A percentile compares a stretch with the other conserved stretches of the same genome.
phyloP scores from a whole-genome alignment of 1,284 basidiomycete species.

The Rhodotorula sp. region DNA sequence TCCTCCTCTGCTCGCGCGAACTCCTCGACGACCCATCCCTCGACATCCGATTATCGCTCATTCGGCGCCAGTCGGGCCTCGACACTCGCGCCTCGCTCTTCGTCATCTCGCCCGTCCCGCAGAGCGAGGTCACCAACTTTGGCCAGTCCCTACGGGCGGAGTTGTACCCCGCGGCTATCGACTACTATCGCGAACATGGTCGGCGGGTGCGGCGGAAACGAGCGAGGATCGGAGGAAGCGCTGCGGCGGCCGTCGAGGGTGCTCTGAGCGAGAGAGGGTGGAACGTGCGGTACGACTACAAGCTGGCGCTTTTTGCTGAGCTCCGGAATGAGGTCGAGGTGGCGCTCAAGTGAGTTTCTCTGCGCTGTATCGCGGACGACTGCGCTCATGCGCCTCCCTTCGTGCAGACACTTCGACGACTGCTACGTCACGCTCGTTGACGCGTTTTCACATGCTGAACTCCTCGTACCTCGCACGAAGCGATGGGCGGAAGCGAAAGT shows the following conservation, averaged over 20 bases:
- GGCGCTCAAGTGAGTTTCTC: conserved; percentile 65
- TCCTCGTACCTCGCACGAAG: conserved; percentile 86
- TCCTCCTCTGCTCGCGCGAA: conserved; percentile 80
- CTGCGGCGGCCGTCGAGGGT: conserved; percentile 52
- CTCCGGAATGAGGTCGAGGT: conserved; percentile 85
- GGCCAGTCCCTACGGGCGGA: conserved; percentile 80
- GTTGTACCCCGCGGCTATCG: conserved; percentile 78
- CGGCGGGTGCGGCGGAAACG: conserved; percentile 87
- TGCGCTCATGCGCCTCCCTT: background rate
- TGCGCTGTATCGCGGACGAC: conserved; percentile 21
- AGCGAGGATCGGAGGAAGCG: conserved; percentile 41
- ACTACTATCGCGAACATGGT: conserved; percentile 88
- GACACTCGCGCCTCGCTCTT: conserved; percentile 90
- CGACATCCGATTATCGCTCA: conserved; percentile 76
- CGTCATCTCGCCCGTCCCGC: conserved; percentile 85
- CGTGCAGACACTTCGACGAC: conserved; percentile 78
- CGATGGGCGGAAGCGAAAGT: conserved; percentile 98
- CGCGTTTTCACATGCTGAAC: conserved; percentile 67
- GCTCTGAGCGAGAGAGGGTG: conserved; percentile 79
- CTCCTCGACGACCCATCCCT: conserved; percentile 78
- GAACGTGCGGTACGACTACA: conserved; percentile 95
- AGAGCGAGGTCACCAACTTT: conserved; percentile 77
- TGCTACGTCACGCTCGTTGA: conserved; percentile 74
- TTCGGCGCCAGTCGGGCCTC: conserved; percentile 79
- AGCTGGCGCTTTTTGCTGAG: conserved; percentile 93